These are phyloP conservation scores for Puccinia coronata DNA, from an alignment of 1,284 basidiomycete species.

Conservation along the genomic window DNA sequence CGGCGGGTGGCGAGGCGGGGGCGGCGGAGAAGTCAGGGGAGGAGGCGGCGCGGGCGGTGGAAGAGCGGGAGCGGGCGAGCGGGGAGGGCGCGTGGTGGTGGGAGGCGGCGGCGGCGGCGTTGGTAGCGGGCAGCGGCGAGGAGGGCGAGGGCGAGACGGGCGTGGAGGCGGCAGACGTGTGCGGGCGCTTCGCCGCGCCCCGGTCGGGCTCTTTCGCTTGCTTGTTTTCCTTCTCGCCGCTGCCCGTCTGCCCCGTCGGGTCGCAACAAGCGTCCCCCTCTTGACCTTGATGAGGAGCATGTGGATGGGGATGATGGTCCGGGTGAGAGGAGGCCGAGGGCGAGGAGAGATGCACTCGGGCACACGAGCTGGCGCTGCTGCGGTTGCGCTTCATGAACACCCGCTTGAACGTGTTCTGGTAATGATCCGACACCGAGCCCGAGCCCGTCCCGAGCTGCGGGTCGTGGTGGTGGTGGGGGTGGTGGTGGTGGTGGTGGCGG, in stretches of 20 bases:
- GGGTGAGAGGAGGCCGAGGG: neutral
- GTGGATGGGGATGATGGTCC: neutral
- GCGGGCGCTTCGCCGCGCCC: neutral
- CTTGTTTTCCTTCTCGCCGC: neutral
- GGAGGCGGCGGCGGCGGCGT: neutral
- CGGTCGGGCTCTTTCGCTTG: too few relatives aligned
- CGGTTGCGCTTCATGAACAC: constrained; percentile 25
- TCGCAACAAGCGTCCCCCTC: neutral
- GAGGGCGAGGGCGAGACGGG: neutral
- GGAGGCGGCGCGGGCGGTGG: neutral
- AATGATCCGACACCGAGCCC: neutral
- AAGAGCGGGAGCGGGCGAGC: neutral
- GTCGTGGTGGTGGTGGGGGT: neutral
- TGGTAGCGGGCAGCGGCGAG: neutral
- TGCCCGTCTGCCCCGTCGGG: neutral
- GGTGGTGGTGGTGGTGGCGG: neutral
- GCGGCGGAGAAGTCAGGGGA: neutral
- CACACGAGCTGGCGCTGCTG: neutral
- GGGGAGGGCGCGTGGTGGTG: neutral
- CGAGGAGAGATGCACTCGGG: neutral
- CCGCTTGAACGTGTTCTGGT: constrained; percentile 22
- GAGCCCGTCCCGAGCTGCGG: neutral
- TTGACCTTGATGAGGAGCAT: neutral
- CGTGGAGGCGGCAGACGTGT: neutral
- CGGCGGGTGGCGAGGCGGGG: neutral